Evolutionary conservation across 257 asterid species (phyloP).

Genomic region (Fraxinus quadrangulata): DNA sequence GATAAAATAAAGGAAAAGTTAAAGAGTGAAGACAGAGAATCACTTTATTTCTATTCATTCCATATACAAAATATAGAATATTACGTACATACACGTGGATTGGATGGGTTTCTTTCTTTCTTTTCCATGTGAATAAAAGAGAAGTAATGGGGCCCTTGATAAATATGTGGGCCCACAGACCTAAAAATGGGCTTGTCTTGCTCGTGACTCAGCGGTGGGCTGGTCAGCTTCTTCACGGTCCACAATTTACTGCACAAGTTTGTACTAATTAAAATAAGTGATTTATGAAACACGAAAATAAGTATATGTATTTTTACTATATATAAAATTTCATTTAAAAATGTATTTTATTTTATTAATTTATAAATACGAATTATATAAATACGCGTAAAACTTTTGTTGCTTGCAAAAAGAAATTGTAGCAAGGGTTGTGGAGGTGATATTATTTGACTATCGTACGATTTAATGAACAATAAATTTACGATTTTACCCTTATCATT

Average conservation of each 20-base stretch:
- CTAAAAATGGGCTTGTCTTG: conserved; percentile 3
- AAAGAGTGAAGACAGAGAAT: conserved; percentile 32
- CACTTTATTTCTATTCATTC: conserved; percentile 43
- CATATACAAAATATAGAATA: not conserved
- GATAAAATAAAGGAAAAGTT: conserved; percentile 11
- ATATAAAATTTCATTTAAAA: too few species aligned
- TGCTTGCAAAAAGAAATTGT: too few species aligned
- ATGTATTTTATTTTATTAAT: too few species aligned
- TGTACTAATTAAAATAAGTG: not conserved
- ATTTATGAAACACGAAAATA: too few species aligned
- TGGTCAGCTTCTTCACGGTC: conserved; percentile 24
- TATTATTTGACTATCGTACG: too few species aligned
- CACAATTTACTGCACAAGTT: conserved; percentile 16
- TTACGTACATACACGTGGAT: not conserved
- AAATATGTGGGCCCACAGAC: conserved; percentile 34
- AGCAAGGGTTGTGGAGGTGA: too few species aligned
- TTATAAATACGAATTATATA: too few species aligned
- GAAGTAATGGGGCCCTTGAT: conserved; percentile 45
- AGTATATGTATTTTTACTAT: too few species aligned
- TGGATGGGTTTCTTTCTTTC: not conserved
- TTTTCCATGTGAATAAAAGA: conserved; percentile 42
- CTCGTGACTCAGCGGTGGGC: conserved; percentile 44
- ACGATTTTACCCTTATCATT: too few species aligned
- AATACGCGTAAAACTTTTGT: too few species aligned
- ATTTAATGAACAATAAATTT: too few species aligned